phyloP scores from a whole-genome alignment of 768 basidiomycete genomes.

The Coprinopsis cinerea region DNA sequence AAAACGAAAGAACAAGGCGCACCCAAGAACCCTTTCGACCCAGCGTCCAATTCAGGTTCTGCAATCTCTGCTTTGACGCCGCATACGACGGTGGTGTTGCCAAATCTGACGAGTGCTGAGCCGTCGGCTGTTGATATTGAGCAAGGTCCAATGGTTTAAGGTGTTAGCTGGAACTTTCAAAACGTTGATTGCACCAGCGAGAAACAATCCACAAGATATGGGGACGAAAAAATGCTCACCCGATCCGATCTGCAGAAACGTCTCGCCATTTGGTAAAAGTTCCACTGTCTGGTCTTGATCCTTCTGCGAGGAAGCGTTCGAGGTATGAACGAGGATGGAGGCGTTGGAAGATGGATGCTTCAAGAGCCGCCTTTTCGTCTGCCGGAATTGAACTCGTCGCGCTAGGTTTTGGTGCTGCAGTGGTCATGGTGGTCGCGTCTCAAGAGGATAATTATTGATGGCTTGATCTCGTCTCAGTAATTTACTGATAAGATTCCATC shows the following conservation, averaged over 20 bases:
- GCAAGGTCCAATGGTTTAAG: conserved; percentile 50
- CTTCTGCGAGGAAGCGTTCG: conserved; percentile 75
- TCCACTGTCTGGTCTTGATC: conserved; percentile 80
- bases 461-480: too few relatives aligned
- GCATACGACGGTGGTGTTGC: conserved; percentile 92
- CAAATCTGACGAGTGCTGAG: conserved; percentile 85
- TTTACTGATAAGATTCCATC: too few relatives aligned
- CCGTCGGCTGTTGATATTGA: conserved; percentile 94
- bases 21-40: conserved; percentile 82
- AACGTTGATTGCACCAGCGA: too few relatives aligned
- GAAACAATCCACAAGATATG: background rate
- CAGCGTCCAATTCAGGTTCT: conserved; percentile 77
- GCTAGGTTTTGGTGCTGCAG: background rate
- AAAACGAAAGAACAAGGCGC: conserved; percentile 17
- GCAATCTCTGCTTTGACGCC: conserved; percentile 95
- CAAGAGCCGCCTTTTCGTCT: conserved; percentile 32
- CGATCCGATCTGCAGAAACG: conserved; percentile 67
- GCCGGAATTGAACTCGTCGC: conserved; percentile 11
- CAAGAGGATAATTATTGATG: too few relatives aligned
- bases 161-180: background rate
- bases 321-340: conserved; percentile 88
- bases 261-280: conserved; percentile 65
- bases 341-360: conserved; percentile 70
- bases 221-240: conserved; percentile 44
- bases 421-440: background rate